Percentiles rank a stretch among this genome's conserved stretches.
These are phyloP conservation scores for Penicillium corylophilum DNA, from an alignment of 2,329 filamentous ascomycete species.

Conservation along the genomic window DNA sequence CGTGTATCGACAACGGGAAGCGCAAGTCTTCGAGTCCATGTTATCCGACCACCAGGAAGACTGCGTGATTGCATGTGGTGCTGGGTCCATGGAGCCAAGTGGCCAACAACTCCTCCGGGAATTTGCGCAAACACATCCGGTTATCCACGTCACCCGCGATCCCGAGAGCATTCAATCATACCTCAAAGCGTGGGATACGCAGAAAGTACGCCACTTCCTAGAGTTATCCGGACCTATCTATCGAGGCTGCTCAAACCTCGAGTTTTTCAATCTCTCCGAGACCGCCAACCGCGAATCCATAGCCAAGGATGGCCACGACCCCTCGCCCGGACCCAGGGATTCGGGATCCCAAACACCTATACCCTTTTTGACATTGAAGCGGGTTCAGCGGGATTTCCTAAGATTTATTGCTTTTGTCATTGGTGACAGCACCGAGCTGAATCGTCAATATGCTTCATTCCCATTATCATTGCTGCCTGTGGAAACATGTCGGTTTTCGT, in stretches of 20 bases:
- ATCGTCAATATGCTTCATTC: conserved; percentile 49
- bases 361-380: conserved; percentile 66
- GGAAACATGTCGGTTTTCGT: conserved; percentile 64
- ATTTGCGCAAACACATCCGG: conserved; percentile 64
- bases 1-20: conserved; percentile 64
- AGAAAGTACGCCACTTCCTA: conserved; percentile 59
- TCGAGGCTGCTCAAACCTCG: conserved; percentile 67
- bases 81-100: conserved; percentile 65
- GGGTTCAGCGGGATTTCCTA: conserved; percentile 67
- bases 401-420: conserved; percentile 65
- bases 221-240: conserved; percentile 54
- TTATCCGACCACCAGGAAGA: conserved; percentile 59
- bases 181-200: conserved; percentile 56
- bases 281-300: conserved; percentile 29
- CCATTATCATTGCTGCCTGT: conserved; percentile 62
- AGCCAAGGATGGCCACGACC: conserved; percentile 23
- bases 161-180: conserved; percentile 63
- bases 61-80: conserved; percentile 69
- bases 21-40: conserved; percentile 60
- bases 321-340: conserved; percentile 32
- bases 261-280: conserved; percentile 75
- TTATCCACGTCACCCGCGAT: conserved; percentile 69
- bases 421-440: conserved; percentile 31
- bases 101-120: conserved; percentile 61
- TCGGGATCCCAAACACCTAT: conserved; percentile 46